Evolutionary conservation across 108 stramenopile genomes (phyloP).

Genomic region (Pseudonitzschia multistriata): DNA sequence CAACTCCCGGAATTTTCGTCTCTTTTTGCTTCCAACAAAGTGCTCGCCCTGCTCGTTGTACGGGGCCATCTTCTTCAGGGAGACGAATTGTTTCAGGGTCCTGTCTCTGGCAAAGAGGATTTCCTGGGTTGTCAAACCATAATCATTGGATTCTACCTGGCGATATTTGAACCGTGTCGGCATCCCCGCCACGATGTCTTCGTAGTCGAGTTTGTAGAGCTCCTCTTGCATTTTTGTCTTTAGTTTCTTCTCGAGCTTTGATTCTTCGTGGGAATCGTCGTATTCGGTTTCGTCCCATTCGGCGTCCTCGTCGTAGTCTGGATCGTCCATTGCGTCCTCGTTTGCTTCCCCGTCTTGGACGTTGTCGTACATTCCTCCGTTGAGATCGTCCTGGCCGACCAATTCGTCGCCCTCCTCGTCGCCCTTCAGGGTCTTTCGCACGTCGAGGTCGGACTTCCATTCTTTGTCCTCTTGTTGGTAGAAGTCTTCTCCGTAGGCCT

Average conservation of each 20-base stretch:
- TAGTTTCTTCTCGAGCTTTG: constrained; percentile 68
- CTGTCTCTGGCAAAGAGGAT: constrained; percentile 91
- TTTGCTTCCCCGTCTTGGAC: constrained; percentile 38
- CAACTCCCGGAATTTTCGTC: constrained; percentile 76
- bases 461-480: constrained; percentile 86
- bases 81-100: constrained; percentile 93
- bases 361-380: constrained; percentile 70
- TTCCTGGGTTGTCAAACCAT: constrained; percentile 91
- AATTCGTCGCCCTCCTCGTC: constrained; percentile 58
- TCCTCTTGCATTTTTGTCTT: constrained; percentile 82
- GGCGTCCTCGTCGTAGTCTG: constrained; percentile 35
- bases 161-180: constrained; percentile 98
- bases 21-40: constrained; percentile 63
- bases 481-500: constrained; percentile 92
- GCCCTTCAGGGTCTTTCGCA: constrained; percentile 52
- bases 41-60: constrained; percentile 87
- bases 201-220: constrained; percentile 98
- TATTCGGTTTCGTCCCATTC: constrained; percentile 47
- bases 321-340: constrained; percentile 37
- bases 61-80: constrained; percentile 95
- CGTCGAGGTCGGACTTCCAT: constrained; percentile 77
- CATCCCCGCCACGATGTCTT: constrained; percentile 96
- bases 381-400: constrained; percentile 56
- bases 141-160: constrained; percentile 86
- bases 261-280: constrained; percentile 43